Evolutionary conservation across 495 filamentous ascomycete species (phyloP).

Genomic region (Aspergillus funiculosus): DNA sequence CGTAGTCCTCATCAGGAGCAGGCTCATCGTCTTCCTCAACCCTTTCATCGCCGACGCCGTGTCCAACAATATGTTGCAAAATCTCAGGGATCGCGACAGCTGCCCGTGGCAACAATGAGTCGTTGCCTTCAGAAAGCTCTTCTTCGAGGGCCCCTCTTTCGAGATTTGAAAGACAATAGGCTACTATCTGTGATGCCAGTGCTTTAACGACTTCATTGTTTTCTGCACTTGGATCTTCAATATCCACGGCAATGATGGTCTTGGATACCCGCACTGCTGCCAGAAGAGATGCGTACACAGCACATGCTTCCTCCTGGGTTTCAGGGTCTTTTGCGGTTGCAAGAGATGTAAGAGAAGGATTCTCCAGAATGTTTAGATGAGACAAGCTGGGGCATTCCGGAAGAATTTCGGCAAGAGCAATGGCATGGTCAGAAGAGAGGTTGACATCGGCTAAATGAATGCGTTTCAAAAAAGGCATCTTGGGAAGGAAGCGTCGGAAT

Average conservation of each 20-base stretch:
- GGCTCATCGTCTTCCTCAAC: conserved; percentile 61
- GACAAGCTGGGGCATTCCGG: conserved; percentile 78
- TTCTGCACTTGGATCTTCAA: conserved; percentile 74
- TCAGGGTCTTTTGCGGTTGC: conserved; percentile 65
- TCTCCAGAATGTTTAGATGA: conserved; percentile 84
- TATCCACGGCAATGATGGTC: conserved; percentile 82
- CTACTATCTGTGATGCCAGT: conserved; percentile 85
- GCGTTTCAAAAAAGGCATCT: conserved; percentile 72
- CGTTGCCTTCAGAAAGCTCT: conserved; percentile 33
- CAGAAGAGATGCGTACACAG: conserved; percentile 86
- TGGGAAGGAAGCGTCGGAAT: conserved; percentile 77
- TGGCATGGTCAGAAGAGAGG: conserved; percentile 77
- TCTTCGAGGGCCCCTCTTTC: conserved; percentile 54
- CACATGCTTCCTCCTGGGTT: conserved; percentile 84
- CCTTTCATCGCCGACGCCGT: conserved; percentile 44
- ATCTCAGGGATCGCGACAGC: conserved; percentile 57
- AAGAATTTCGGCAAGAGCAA: conserved; percentile 81
- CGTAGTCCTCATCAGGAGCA: conserved; percentile 87
- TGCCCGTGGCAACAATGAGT: conserved; percentile 27
- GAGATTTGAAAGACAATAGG: conserved; percentile 88
- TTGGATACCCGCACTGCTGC: conserved; percentile 79
- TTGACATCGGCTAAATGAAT: conserved; percentile 86
- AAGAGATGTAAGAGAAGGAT: conserved; percentile 61
- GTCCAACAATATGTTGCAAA: conserved; percentile 58
- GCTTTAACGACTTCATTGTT: conserved; percentile 87